Base-by-base conservation (phyloP, 2,329 filamentous ascomycete genomes). In the Colletotrichum godetiae region DNA sequence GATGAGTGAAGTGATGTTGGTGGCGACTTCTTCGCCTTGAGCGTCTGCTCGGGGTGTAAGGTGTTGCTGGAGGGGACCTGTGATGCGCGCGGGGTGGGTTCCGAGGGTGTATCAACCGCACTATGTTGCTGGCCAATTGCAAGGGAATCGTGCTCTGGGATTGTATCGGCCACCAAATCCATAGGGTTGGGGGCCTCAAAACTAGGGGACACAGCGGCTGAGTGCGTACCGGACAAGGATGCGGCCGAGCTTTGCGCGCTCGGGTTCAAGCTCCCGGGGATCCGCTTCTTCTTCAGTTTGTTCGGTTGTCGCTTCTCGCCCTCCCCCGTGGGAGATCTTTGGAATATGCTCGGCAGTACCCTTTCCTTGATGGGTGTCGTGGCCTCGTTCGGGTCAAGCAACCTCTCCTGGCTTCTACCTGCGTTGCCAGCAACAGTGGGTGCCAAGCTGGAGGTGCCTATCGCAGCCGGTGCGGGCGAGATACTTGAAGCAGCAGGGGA, bases 241-340 rank as follows among this genome's bases (percentile, higher is more conserved):
- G 93, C 90, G 7, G 90, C 93, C 19, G 97, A 98, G 79, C 95
- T 98, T 76, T 98, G 95, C 0, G 96, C 95, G 80, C 96, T 98
- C 24, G 92, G 92, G 77, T 95, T 95, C 27, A 93, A 84, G 78
- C 94, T 94, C 55, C 91, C 92, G 0, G 94, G 92, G 68, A 93
- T 86, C 75, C 92, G 88, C 82, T 94, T 98, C 86, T 98, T 98
- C 82, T 93, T 93, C 64, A 99, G 86, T 82, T 98, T 98, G 79
- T 98, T 98, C 0, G 95, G 94, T 80, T 92, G 93, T 58, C 94
- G 90, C 77, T 89, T 92, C 75, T 92, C 92, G 49, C 85, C 88
- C 22, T 86, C 88, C 55, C 85, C 87, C 0, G 88, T 88, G 1
- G 92, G 91, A 2, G 93, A 92, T 75, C 92, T 89, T 78, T 93